Base-by-base conservation (phyloP, 768 basidiomycete genomes). In the Boletus vermiculosoides region DNA sequence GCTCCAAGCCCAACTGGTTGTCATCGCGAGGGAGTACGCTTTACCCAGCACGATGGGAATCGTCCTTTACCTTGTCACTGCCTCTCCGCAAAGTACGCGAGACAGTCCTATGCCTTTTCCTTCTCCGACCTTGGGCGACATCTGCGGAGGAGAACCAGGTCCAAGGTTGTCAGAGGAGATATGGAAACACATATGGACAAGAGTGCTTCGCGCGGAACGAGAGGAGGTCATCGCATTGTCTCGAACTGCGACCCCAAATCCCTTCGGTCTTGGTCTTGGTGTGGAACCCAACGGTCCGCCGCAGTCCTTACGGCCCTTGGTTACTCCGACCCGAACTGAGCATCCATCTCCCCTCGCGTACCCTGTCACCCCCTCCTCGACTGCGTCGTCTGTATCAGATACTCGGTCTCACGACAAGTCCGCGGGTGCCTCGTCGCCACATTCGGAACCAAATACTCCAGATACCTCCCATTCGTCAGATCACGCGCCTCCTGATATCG, bases 11-110 rank as follows among this genome's bases (percentile, higher is more conserved):
- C 95, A 97, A 69, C 75, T 97, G 11, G 78, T 79, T 22, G 90
- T 92, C 8, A 97, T 98, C 50, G 94, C 95, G 15, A 87, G 87
- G 72, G 95, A 98, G 73, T 98, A 94, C 66, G 90, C 91, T 3
- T 77, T 98, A 18, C 95, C 95, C 1, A 92, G 88, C 62, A 92
- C 90, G 0, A 73, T 82, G 15, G 95, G 95, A 6, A 74, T 98
- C 46, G 77, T 91, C 42, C 78, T 98, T 2, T 98, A 94, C 71
- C 83, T 98, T 45, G 81, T 91, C 44, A 77, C 76, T 39, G 64
- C 76, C 20, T 60, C 73, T 46, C 46, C 66, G 6, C 71, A 64
- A 52, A 60, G 50, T 42, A 55, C 52, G 16, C 60, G 54, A 31
- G 56, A 52, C 41, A 55, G 56, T 34, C 56, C 67, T 1, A 36